Conservation (phyloP, 768 basidiomycete species). For the Leccinum subgranulosum region DNA sequence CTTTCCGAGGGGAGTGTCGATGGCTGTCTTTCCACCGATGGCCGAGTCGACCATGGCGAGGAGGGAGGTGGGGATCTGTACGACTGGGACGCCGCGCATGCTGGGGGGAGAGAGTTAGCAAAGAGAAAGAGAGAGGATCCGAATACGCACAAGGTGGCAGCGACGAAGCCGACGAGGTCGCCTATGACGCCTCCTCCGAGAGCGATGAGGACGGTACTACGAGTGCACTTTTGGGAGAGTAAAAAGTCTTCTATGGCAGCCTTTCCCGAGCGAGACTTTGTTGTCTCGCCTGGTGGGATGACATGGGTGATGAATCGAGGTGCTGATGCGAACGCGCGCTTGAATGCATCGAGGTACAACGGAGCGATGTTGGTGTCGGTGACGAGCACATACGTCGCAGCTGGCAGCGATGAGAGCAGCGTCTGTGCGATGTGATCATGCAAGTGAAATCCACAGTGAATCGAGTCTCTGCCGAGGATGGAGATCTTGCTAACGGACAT, state of each 20-base stretch:
- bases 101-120: conserved; percentile 39
- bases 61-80: conserved; percentile 94
- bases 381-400: conserved; percentile 86
- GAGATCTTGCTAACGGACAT: conserved; percentile 52
- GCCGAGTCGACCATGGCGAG: conserved; percentile 99
- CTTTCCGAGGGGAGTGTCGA: conserved; percentile 97
- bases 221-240: conserved; percentile 80
- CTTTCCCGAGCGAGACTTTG: conserved; percentile 89
- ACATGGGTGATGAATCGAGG: conserved; percentile 75
- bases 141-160: conserved; percentile 84
- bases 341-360: conserved; percentile 69
- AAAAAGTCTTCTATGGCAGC: conserved; percentile 93
- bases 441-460: conserved; percentile 94
- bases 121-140: rapidly evolving
- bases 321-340: conserved; percentile 41
- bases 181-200: conserved; percentile 98
- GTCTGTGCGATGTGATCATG: conserved; percentile 80
- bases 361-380: conserved; percentile 90
- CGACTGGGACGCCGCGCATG: conserved; percentile 95
- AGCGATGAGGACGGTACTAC: conserved; percentile 91
- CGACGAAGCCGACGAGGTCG: conserved; percentile 94
- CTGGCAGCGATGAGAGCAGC: conserved; percentile 64
- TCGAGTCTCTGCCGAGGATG: conserved; percentile 81
- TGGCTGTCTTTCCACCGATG: conserved; percentile 98
- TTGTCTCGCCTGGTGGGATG: conserved; percentile 88